Percentiles rank a stretch among this genome's conserved stretches.
phyloP scores from a whole-genome alignment of 768 basidiomycete genomes.

The Boletus coccyginus region DNA sequence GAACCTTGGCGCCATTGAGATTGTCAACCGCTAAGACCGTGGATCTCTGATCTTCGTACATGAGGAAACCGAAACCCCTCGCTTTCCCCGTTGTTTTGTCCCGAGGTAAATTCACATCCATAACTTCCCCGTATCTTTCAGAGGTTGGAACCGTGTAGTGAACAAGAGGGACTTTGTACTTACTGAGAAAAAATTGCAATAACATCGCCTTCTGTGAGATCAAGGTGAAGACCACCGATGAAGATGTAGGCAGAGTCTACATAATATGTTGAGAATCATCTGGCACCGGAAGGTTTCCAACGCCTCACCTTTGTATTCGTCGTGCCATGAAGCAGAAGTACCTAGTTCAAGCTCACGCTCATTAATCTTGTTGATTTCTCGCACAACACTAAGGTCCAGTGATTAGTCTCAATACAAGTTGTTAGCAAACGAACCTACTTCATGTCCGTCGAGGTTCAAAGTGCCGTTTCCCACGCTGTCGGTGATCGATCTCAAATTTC shows the following conservation, averaged over 20 bases:
- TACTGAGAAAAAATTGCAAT: slow-evolving; percentile 98
- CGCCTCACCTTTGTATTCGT: slow-evolving; percentile 79
- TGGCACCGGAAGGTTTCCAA: not conserved
- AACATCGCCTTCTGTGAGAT: slow-evolving; percentile 96
- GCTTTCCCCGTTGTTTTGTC: slow-evolving; percentile 92
- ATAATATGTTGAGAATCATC: slow-evolving; percentile 4
- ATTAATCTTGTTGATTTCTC: slow-evolving; percentile 93
- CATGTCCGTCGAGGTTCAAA: slow-evolving; percentile 44
- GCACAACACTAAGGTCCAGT: slow-evolving; percentile 64
- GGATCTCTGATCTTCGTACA: slow-evolving; percentile 98
- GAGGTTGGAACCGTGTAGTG: not conserved
- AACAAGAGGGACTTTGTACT: slow-evolving; percentile 30
- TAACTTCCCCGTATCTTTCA: slow-evolving; percentile 89
- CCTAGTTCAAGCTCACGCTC: slow-evolving; percentile 84
- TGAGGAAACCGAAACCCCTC: slow-evolving; percentile 91
- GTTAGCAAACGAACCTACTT: slow-evolving; percentile 50
- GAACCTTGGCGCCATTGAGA: slow-evolving; percentile 89
- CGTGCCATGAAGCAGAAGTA: slow-evolving; percentile 82
- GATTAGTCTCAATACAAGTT: slow-evolving; percentile 5
- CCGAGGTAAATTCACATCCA: slow-evolving; percentile 92
- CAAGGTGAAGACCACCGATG: slow-evolving; percentile 82
- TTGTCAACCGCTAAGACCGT: slow-evolving; percentile 98
- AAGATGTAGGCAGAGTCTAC: slow-evolving; percentile 94
- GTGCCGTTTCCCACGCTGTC: slow-evolving; percentile 22
- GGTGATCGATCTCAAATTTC: slow-evolving; percentile 8